A percentile compares a stretch with the other conserved stretches of the same genome.
These are phyloP conservation scores for Hamigera avellanea DNA, from an alignment of 495 filamentous ascomycete species.

Conservation along the genomic window DNA sequence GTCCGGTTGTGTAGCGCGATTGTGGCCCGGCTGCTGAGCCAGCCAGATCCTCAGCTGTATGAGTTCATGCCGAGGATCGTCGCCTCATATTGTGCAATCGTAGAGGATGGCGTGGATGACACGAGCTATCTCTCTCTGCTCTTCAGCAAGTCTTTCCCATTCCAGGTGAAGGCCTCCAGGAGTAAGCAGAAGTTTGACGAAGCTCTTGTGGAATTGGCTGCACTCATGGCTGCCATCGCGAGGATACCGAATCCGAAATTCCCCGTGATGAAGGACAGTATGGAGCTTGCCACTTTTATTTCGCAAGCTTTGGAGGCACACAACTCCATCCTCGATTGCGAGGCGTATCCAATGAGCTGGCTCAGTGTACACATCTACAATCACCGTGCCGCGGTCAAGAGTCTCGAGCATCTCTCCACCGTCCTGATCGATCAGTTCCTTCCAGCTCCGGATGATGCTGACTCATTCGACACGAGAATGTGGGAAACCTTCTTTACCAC, in stretches of 20 bases:
- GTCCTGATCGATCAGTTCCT: slow-evolving; percentile 69
- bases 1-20: slow-evolving; percentile 87
- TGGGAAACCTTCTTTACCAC: slow-evolving; percentile 92
- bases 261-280: slow-evolving; percentile 53
- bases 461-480: slow-evolving; percentile 81
- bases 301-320: slow-evolving; percentile 64
- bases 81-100: slow-evolving; percentile 73
- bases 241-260: slow-evolving; percentile 44
- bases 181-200: slow-evolving; percentile 67
- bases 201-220: slow-evolving; percentile 77
- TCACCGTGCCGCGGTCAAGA: slow-evolving; percentile 80
- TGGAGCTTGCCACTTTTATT: slow-evolving; percentile 65
- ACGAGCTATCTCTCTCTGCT: slow-evolving; percentile 69
- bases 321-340: slow-evolving; percentile 77
- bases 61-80: slow-evolving; percentile 86
- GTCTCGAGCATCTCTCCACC: slow-evolving; percentile 70
- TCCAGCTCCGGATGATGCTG: slow-evolving; percentile 83
- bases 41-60: slow-evolving; percentile 69
- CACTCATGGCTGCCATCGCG: slow-evolving; percentile 71
- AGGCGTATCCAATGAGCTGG: slow-evolving; percentile 84
- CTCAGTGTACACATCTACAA: slow-evolving; percentile 91
- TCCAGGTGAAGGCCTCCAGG: slow-evolving; percentile 59
- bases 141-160: slow-evolving; percentile 84
- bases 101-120: slow-evolving; percentile 47
- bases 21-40: slow-evolving; percentile 67